A percentile compares a stretch with the other conserved stretches of the same genome.
phyloP scores from a whole-genome alignment of 164 flowering plant species.

The Aristolochia californica region DNA sequence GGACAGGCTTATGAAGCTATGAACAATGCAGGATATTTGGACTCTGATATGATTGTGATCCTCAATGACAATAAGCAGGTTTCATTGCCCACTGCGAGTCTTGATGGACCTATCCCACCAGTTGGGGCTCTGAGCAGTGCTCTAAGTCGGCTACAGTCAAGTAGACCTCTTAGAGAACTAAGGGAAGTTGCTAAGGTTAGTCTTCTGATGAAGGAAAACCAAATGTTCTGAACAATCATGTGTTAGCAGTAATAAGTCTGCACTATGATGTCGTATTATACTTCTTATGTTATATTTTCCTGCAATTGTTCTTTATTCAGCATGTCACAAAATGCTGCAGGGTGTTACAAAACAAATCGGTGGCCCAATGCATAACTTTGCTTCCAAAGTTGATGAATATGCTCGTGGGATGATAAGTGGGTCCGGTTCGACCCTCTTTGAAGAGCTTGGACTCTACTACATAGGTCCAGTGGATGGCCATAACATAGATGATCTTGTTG shows the following conservation, averaged over 20 bases:
- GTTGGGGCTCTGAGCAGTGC: conserved; percentile 98
- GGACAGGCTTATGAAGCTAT: conserved; percentile 99
- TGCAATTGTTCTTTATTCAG: not conserved
- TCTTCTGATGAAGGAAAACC: conserved; percentile 13
- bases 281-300: not conserved
- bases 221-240: not conserved
- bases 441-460: conserved; percentile 94
- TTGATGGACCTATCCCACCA: conserved; percentile 89
- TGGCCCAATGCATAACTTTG: conserved; percentile 79
- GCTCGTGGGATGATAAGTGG: conserved; percentile 99
- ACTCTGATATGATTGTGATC: conserved; percentile 91
- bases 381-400: conserved; percentile 94
- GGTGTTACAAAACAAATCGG: conserved; percentile 90
- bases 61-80: conserved; percentile 97
- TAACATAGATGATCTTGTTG: conserved; percentile 71
- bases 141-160: conserved; percentile 84
- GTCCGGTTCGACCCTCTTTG: conserved; percentile 81
- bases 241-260: not conserved
- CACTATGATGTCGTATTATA: not conserved
- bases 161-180: conserved; percentile 83
- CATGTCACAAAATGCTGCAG: conserved; percentile 26
- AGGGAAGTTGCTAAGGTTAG: conserved; percentile 93
- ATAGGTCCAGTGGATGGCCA: conserved; percentile 99
- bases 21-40: conserved; percentile 98
- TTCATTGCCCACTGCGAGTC: conserved; percentile 84